A percentile compares a stretch with the other conserved stretches of the same genome.
Evolutionary conservation across 768 basidiomycete species (phyloP).

Genomic region (Tricholoma sp.): DNA sequence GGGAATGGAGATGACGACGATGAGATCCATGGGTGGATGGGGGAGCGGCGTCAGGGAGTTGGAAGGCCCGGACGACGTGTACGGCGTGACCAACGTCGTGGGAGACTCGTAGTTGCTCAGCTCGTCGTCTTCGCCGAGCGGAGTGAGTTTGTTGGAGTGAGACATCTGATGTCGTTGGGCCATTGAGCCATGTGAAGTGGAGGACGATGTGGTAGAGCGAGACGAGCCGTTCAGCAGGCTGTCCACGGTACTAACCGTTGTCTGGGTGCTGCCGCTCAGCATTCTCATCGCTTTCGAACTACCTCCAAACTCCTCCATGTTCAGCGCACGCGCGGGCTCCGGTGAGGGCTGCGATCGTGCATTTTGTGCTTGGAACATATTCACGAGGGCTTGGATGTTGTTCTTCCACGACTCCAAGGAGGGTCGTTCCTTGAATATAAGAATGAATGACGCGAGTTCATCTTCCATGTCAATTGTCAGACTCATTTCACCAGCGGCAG

Average conservation of each 20-base stretch:
- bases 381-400: conserved; percentile 76
- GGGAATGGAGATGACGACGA: conserved; percentile 87
- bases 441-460: conserved; percentile 92
- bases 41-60: conserved; percentile 77
- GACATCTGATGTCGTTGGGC: conserved; percentile 30
- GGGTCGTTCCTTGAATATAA: conserved; percentile 89
- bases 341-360: conserved; percentile 29
- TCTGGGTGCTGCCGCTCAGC: conserved; percentile 71
- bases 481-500: conserved; percentile 77
- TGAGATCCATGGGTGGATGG: conserved; percentile 88
- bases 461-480: conserved; percentile 98
- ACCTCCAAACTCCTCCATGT: conserved; percentile 76
- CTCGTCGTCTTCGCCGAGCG: conserved; percentile 72
- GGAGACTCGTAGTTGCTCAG: conserved; percentile 52
- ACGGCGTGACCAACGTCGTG: conserved; percentile 61
- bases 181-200: conserved; percentile 64
- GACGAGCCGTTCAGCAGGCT: conserved; percentile 64
- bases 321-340: conserved; percentile 37
- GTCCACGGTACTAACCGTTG: conserved; percentile 59
- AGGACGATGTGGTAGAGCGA: conserved; percentile 69
- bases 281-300: conserved; percentile 73
- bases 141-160: conserved; percentile 47
- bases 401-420: conserved; percentile 86
- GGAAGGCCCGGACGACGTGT: conserved; percentile 68
- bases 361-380: conserved; percentile 58